phyloP scores from a whole-genome alignment of 768 basidiomycete genomes.

The Boletus tylopilopsis region DNA sequence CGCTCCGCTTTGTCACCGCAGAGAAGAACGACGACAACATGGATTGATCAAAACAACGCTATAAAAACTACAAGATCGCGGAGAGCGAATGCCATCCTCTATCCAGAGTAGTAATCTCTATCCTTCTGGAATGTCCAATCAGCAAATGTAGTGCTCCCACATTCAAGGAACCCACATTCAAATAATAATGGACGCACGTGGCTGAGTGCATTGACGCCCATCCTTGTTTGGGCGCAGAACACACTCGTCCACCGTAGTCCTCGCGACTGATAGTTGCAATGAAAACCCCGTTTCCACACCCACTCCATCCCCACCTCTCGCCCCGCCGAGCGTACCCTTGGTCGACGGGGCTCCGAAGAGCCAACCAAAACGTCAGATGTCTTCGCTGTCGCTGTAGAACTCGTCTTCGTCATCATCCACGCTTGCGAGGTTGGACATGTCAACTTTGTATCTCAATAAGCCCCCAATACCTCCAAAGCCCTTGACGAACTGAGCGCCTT shows the following conservation, averaged over 20 bases:
- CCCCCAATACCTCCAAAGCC: slow-evolving; percentile 99
- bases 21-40: slow-evolving; percentile 1
- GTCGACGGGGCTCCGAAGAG: slow-evolving; percentile 77
- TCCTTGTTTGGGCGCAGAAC: slow-evolving; percentile 9
- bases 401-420: slow-evolving; percentile 81
- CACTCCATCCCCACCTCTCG: slow-evolving; percentile 31
- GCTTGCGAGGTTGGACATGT: slow-evolving; percentile 76
- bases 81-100: slow-evolving; percentile 7
- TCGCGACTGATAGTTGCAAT: slow-evolving; percentile 1
- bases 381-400: slow-evolving; percentile 74
- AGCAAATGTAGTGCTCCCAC: neutral
- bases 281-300: slow-evolving; percentile 1
- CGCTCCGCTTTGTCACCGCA: slow-evolving; percentile 10
- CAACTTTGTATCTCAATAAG: slow-evolving; percentile 94
- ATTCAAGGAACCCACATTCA: slow-evolving; percentile 16
- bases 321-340: slow-evolving; percentile 68
- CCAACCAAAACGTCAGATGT: slow-evolving; percentile 83
- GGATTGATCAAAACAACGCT: slow-evolving; percentile 26
- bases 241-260: slow-evolving; percentile 2
- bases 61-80: slow-evolving; percentile 27
- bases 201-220: slow-evolving; percentile 6
- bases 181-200: slow-evolving; percentile 13
- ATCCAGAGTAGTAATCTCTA: slow-evolving; percentile 9
- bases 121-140: slow-evolving; percentile 6
- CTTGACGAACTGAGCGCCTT: slow-evolving; percentile 97